A percentile compares a stretch with the other conserved stretches of the same genome.
Evolutionary conservation across 2,329 filamentous ascomycete species (phyloP).

Genomic region (Magnaporthales sp.): DNA sequence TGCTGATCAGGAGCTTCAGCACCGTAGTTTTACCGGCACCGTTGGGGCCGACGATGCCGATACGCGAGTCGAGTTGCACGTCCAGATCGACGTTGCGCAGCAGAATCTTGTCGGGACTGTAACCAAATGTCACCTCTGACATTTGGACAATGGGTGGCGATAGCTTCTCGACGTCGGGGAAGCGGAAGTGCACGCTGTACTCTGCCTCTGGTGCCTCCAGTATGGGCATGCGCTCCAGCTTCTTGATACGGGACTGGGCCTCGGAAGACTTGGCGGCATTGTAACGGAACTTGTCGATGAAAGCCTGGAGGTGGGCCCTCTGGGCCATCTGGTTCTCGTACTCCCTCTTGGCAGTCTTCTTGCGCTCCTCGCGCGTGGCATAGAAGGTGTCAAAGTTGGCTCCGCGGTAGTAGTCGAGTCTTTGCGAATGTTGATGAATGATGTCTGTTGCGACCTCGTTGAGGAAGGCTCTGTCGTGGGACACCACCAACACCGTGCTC

Average conservation of each 20-base stretch:
- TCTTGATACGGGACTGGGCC: constrained; percentile 98
- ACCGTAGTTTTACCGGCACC: constrained; percentile 96
- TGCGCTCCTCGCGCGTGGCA: constrained; percentile 90
- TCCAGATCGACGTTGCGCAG: constrained; percentile 86
- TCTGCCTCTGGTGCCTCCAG: constrained; percentile 85
- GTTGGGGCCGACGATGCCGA: constrained; percentile 98
- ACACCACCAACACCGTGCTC: constrained; percentile 91
- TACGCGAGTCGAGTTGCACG: constrained; percentile 94
- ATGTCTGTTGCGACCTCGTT: constrained; percentile 99
- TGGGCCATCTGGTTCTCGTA: constrained; percentile 98
- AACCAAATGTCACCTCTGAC: constrained; percentile 86
- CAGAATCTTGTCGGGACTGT: constrained; percentile 68
- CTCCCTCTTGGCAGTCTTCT: constrained; percentile 92
- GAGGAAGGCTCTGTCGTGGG: constrained; percentile 97
- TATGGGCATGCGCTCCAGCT: constrained; percentile 92
- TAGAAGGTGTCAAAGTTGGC: constrained; percentile 98
- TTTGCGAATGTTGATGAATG: constrained; percentile 94
- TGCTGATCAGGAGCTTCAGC: constrained; percentile 92
- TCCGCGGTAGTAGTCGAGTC: constrained; percentile 96
- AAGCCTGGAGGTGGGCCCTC: constrained; percentile 87
- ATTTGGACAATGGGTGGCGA: constrained; percentile 98
- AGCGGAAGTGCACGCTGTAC: constrained; percentile 94
- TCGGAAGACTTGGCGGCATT: constrained; percentile 98
- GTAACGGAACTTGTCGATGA: constrained; percentile 99
- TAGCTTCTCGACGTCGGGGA: constrained; percentile 95